These are phyloP conservation scores for Candida sonorensis DNA, from an alignment of 805 yeast species.

Conservation along the genomic window DNA sequence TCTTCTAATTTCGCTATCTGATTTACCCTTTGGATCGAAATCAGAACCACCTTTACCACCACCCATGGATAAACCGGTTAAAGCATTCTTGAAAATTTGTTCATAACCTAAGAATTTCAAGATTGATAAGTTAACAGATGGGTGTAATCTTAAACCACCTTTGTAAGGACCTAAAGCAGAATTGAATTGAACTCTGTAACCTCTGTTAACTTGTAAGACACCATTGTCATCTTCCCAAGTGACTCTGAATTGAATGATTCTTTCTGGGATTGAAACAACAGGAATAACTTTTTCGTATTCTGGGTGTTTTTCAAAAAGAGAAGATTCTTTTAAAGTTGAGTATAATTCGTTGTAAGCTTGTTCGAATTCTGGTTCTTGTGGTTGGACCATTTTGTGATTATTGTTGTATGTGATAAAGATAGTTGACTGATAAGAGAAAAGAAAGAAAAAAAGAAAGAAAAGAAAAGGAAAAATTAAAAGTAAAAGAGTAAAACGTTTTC, in stretches of 20 bases:
- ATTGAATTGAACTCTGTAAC: slow-evolving; percentile 98
- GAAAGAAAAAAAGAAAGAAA: slow-evolving; percentile 1
- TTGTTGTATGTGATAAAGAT: background rate
- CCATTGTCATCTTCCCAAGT: slow-evolving; percentile 97
- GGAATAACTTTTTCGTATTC: slow-evolving; percentile 83
- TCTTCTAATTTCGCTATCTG: slow-evolving; percentile 91
- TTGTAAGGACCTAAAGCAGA: slow-evolving; percentile 98
- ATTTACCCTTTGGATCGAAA: slow-evolving; percentile 93
- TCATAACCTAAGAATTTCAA: slow-evolving; percentile 96
- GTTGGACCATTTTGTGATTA: slow-evolving; percentile 53
- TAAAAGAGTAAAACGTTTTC: too few relatives aligned
- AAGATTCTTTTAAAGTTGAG: slow-evolving; percentile 83
- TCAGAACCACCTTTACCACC: slow-evolving; percentile 99
- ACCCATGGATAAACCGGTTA: slow-evolving; percentile 96
- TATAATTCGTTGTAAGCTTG: slow-evolving; percentile 96
- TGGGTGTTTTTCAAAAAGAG: slow-evolving; percentile 83
- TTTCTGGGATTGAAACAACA: slow-evolving; percentile 91
- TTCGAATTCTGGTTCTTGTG: slow-evolving; percentile 96
- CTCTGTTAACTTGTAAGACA: slow-evolving; percentile 86
- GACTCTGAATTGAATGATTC: slow-evolving; percentile 95
- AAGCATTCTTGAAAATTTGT: slow-evolving; percentile 97
- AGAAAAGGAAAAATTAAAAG: background rate
- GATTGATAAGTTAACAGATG: slow-evolving; percentile 90
- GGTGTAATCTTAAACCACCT: slow-evolving; percentile 98
- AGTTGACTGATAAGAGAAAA: background rate